A percentile compares a stretch with the other conserved stretches of the same genome.
phyloP scores from a whole-genome alignment of 2,329 filamentous ascomycete species.

The Cyphellophora attinorum region DNA sequence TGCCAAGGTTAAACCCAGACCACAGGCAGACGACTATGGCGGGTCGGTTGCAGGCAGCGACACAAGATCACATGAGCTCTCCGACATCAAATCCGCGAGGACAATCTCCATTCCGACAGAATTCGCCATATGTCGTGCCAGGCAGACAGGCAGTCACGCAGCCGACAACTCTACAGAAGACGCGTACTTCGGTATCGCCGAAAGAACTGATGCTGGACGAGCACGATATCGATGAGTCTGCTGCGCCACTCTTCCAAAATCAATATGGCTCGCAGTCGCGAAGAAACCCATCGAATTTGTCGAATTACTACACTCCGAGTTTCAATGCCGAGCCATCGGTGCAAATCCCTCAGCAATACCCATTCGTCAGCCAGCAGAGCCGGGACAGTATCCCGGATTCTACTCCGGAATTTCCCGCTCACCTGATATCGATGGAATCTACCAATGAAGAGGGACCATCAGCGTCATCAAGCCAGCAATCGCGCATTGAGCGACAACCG shows the following conservation, averaged over 20 bases:
- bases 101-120: conserved; percentile 71
- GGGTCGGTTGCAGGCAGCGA: conserved; percentile 69
- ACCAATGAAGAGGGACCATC: conserved; percentile 41
- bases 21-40: conserved; percentile 57
- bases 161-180: conserved; percentile 33
- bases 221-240: conserved; percentile 61
- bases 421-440: conserved; percentile 53
- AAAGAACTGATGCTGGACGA: conserved; percentile 87
- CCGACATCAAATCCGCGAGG: conserved; percentile 49
- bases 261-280: conserved; percentile 38
- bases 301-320: conserved; percentile 24
- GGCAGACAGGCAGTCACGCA: conserved; percentile 29
- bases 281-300: conserved; percentile 22
- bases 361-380: conserved; percentile 18
- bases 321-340: conserved; percentile 11
- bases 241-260: conserved; percentile 61
- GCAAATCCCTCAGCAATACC: conserved; percentile 18
- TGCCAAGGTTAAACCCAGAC: conserved; percentile 30
- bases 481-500: conserved; percentile 22
- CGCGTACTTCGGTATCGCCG: conserved; percentile 80
- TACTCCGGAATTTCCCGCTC: conserved; percentile 49
- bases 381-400: conserved; percentile 28
- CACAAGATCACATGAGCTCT: conserved; percentile 59
- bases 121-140: conserved; percentile 49
- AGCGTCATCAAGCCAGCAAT: conserved; percentile 16